These are phyloP conservation scores for Laetiporus sulphureus DNA, from an alignment of 1,284 basidiomycete species.

Conservation along the genomic window DNA sequence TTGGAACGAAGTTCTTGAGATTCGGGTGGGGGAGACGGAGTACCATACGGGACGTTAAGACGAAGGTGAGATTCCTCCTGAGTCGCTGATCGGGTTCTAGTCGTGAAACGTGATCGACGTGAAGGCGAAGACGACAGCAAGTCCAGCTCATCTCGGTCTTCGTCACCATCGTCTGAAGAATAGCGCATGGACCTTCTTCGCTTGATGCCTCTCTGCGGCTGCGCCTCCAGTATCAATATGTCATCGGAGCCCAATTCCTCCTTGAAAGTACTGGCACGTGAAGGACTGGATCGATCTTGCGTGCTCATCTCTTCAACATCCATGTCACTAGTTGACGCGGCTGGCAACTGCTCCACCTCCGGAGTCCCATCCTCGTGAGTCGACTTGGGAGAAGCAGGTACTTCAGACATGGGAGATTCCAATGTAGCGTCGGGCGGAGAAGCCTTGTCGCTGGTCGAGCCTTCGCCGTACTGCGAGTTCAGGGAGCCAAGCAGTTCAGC, in stretches of 20 bases:
- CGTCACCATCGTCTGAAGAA: not conserved
- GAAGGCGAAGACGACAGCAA: not conserved
- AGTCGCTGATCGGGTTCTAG: not conserved
- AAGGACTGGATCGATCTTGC: not conserved
- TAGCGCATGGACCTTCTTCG: constrained; percentile 4
- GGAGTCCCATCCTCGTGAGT: too few species aligned
- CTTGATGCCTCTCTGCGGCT: constrained; percentile 2
- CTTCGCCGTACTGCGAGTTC: not conserved
- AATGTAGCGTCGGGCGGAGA: not conserved
- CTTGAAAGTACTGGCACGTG: not conserved
- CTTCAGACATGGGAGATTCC: not conserved
- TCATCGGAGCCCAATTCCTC: constrained; percentile 4
- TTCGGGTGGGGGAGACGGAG: not conserved
- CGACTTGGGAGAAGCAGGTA: too few species aligned
- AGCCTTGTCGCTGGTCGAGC: not conserved
- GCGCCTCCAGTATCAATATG: not conserved
- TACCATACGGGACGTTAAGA: not conserved
- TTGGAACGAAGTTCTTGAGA: too few species aligned
- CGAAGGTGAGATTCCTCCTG: not conserved
- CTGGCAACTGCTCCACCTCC: too few species aligned
- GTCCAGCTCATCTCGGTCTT: not conserved
- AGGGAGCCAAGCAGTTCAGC: constrained; percentile 10
- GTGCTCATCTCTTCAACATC: constrained; percentile 13
- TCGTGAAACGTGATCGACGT: not conserved
- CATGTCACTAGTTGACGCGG: too few species aligned